phyloP scores from a whole-genome alignment of 2,329 filamentous ascomycete species.

The Pestalotiopsis sp. region DNA sequence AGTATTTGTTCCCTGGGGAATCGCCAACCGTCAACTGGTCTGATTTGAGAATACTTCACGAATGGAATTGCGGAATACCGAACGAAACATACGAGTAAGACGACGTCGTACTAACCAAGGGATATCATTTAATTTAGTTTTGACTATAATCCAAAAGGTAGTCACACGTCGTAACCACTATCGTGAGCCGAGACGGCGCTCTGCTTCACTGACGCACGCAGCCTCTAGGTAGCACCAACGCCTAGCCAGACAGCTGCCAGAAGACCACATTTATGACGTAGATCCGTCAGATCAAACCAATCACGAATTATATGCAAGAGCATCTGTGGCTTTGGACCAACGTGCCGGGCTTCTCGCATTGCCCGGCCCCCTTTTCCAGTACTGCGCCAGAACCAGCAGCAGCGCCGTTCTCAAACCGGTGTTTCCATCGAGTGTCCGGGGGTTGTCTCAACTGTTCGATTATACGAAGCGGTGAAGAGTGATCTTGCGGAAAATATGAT shows the following conservation, averaged over 20 bases:
- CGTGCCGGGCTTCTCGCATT: neutral
- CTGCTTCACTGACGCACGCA: neutral
- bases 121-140: neutral
- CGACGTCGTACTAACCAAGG: neutral
- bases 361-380: neutral
- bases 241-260: neutral
- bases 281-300: neutral
- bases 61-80: too few species aligned
- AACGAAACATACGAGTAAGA: neutral
- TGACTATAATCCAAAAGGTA: neutral
- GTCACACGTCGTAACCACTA: neutral
- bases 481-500: neutral
- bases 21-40: too few species aligned
- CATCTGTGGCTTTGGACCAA: neutral
- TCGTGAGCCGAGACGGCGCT: neutral
- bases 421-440: too few species aligned
- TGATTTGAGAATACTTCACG: too few species aligned
- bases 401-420: too few species aligned
- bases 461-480: too few species aligned
- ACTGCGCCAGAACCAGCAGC: neutral
- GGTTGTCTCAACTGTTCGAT: too few species aligned
- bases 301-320: neutral
- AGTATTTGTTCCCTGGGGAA: too few species aligned
- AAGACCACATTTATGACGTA: slow-evolving; percentile 3
- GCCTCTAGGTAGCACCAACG: neutral